These are phyloP conservation scores for Fonsecaea pugnacius DNA, from an alignment of 2,329 filamentous ascomycete species.

Conservation along the genomic window DNA sequence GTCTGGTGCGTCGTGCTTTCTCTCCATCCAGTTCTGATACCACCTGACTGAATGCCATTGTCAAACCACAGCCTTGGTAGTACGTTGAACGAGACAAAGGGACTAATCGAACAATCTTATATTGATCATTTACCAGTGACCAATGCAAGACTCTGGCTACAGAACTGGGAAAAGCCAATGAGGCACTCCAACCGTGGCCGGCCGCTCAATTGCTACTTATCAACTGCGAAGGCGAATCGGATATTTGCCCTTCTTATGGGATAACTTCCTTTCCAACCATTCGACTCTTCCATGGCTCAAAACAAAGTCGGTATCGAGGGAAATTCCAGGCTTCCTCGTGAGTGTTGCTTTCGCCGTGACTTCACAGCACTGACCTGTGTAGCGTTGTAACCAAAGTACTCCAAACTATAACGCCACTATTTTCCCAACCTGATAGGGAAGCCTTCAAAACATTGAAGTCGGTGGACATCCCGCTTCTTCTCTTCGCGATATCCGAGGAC, in stretches of 20 bases:
- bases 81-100: neutral
- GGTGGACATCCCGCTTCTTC: slow-evolving; percentile 2
- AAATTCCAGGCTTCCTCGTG: slow-evolving; percentile 4
- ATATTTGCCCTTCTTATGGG: neutral
- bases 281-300: slow-evolving; percentile 1
- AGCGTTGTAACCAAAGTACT: slow-evolving; percentile 6
- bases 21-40: neutral
- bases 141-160: neutral
- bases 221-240: neutral
- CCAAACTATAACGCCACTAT: neutral
- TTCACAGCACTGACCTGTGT: neutral
- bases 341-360: neutral
- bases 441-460: neutral
- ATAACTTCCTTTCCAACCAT: slow-evolving; percentile 2
- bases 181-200: slow-evolving; percentile 4
- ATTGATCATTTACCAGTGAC: neutral
- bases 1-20: neutral
- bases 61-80: neutral
- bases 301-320: slow-evolving; percentile 3
- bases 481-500: neutral
- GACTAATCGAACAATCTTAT: neutral
- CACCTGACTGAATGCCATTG: neutral
- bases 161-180: neutral
- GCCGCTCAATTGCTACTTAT: neutral
- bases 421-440: neutral